A percentile compares a stretch with the other conserved stretches of the same genome.
phyloP scores from a whole-genome alignment of 192 early-diverging fungal species.

The Coemansia sp. region DNA sequence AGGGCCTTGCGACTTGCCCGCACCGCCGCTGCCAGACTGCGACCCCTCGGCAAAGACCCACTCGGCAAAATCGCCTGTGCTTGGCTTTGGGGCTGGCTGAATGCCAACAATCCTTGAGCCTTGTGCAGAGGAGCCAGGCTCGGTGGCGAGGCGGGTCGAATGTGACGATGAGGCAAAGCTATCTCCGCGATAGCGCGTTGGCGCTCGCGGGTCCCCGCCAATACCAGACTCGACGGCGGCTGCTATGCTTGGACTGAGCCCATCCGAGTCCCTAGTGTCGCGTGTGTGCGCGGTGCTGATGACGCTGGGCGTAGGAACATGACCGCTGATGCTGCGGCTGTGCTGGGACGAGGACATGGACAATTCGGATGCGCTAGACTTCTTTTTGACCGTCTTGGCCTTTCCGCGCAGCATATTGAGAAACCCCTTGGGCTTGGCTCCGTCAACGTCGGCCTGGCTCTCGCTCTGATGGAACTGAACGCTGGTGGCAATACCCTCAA shows the following conservation, averaged over 20 bases:
- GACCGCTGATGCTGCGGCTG: conserved; percentile 25
- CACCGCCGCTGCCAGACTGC: conserved; percentile 13
- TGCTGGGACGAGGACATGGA: conserved; percentile 19
- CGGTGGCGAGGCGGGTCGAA: background rate
- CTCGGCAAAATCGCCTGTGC: conserved; percentile 30
- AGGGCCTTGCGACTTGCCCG: background rate
- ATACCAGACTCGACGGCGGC: background rate
- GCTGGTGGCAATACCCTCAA: background rate
- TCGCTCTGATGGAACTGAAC: background rate
- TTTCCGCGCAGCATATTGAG: conserved; percentile 43
- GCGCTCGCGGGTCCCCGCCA: background rate
- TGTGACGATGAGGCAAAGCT: conserved; percentile 23
- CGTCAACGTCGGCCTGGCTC: conserved; percentile 5
- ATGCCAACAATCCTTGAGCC: background rate
- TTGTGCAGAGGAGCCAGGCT: background rate
- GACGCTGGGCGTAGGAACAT: conserved; percentile 5
- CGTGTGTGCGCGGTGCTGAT: conserved; percentile 16
- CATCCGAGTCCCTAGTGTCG: conserved; percentile 14
- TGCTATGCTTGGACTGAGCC: conserved; percentile 1
- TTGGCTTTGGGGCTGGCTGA: conserved; percentile 8
- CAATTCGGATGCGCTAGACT: conserved; percentile 8
- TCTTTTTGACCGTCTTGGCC: conserved; percentile 20
- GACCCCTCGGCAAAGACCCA: conserved; percentile 42
- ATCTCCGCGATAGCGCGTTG: background rate
- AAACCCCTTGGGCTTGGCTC: conserved; percentile 19